Evolutionary conservation across 306 rosid genomes (phyloP).

Genomic region (Cucurbita maxima): DNA sequence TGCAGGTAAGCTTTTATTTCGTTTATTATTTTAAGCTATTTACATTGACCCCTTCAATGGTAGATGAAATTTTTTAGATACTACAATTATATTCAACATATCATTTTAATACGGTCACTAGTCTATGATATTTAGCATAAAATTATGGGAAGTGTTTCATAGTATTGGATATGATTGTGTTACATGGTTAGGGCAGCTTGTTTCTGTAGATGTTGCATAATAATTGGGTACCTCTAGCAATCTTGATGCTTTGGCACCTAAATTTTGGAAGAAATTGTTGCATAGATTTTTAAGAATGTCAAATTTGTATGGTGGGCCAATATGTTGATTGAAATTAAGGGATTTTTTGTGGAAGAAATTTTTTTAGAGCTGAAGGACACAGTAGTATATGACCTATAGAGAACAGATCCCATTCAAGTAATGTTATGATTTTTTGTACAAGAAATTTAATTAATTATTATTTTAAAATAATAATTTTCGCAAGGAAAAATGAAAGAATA

Average conservation of each 20-base stretch:
- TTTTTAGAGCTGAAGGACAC: too few species aligned
- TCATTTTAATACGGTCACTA: neutral
- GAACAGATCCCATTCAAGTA: too few species aligned
- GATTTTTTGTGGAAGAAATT: too few species aligned
- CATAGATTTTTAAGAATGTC: neutral
- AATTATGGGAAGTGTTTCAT: neutral
- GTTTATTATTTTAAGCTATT: neutral
- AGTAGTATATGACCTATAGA: too few species aligned
- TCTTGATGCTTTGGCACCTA: neutral
- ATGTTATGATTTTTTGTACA: too few species aligned
- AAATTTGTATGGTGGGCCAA: neutral
- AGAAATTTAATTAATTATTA: too few species aligned
- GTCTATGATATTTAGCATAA: neutral
- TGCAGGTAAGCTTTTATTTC: conserved; percentile 30
- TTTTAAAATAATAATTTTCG: too few species aligned
- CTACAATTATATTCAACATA: neutral
- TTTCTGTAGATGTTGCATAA: neutral
- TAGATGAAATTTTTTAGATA: neutral
- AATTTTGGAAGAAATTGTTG: neutral
- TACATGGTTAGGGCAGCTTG: neutral
- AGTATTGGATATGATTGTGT: neutral
- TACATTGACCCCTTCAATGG: neutral
- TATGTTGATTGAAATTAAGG: neutral
- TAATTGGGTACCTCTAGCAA: neutral
- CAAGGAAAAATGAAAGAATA: too few species aligned